Conservation (phyloP, 177 flowering plant genomes). For the Telopea speciosissima region DNA sequence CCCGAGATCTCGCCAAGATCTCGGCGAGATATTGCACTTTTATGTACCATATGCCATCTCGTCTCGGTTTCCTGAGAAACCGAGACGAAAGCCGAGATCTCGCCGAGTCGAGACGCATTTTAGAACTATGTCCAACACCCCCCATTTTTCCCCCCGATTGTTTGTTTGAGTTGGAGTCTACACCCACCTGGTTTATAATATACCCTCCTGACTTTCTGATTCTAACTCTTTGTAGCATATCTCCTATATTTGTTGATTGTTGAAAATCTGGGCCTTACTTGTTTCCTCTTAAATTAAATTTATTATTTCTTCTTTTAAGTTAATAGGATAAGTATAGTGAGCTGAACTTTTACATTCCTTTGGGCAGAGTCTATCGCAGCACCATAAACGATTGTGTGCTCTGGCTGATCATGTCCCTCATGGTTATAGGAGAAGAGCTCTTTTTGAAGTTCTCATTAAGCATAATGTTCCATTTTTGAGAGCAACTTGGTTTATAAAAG, state of each 20-base stretch:
- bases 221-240: not conserved
- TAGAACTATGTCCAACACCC: not conserved
- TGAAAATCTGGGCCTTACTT: not conserved
- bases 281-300: not conserved
- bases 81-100: too few species aligned
- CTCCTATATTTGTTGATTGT: too few species aligned
- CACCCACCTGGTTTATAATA: not conserved
- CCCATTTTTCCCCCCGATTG: not conserved
- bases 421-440: conserved; percentile 66
- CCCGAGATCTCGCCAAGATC: too few species aligned
- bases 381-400: conserved; percentile 72
- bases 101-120: too few species aligned
- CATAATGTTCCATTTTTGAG: conserved; percentile 90
- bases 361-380: conserved; percentile 85
- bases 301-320: not conserved
- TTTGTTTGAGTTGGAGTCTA: not conserved
- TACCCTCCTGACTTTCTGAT: not conserved
- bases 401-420: conserved; percentile 92
- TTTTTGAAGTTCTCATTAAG: conserved; percentile 86
- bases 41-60: too few species aligned
- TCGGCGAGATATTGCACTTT: too few species aligned
- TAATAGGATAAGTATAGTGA: not conserved
- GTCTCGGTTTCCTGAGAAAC: too few species aligned
- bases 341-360: conserved; percentile 2
- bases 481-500: conserved; percentile 98